A percentile compares a stretch with the other conserved stretches of the same genome.
phyloP scores from a whole-genome alignment of 2,329 filamentous ascomycete species.

The Periconia digitata region DNA sequence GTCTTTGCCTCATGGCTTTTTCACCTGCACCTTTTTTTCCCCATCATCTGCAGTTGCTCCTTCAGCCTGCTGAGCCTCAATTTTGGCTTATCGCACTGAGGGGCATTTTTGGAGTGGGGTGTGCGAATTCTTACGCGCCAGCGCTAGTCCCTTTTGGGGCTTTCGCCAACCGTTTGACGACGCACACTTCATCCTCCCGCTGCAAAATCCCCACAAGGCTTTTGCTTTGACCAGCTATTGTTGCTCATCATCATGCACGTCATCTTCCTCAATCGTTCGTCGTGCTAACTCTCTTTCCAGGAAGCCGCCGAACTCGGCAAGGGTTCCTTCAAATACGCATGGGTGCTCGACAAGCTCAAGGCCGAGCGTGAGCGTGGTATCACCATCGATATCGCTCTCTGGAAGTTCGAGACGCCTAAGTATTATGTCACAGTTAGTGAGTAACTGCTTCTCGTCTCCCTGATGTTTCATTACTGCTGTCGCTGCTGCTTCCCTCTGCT shows the following conservation, averaged over 20 bases:
- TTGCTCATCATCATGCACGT: not conserved
- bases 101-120: conserved; percentile 42
- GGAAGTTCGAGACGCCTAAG: conserved; percentile 99
- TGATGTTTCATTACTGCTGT: no score
- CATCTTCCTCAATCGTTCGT: conserved; percentile 18
- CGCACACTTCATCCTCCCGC: conserved; percentile 23
- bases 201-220: conserved; percentile 6
- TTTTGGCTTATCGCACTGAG: conserved; percentile 38
- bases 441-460: no score
- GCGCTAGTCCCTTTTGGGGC: conserved; percentile 33
- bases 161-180: conserved; percentile 36
- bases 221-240: not conserved
- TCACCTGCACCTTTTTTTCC: conserved; percentile 17
- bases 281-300: conserved; percentile 54
- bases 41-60: conserved; percentile 16
- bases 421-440: conserved; percentile 98
- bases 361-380: conserved; percentile 99
- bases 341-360: conserved; percentile 99
- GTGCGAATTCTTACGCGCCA: conserved; percentile 41
- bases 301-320: conserved; percentile 99
- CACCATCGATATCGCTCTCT: conserved; percentile 99
- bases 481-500: no score
- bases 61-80: conserved; percentile 28
- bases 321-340: conserved; percentile 99
- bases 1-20: conserved; percentile 43